phyloP scores from a whole-genome alignment of 2,329 filamentous ascomycete species.

The Pyrenophora teres region DNA sequence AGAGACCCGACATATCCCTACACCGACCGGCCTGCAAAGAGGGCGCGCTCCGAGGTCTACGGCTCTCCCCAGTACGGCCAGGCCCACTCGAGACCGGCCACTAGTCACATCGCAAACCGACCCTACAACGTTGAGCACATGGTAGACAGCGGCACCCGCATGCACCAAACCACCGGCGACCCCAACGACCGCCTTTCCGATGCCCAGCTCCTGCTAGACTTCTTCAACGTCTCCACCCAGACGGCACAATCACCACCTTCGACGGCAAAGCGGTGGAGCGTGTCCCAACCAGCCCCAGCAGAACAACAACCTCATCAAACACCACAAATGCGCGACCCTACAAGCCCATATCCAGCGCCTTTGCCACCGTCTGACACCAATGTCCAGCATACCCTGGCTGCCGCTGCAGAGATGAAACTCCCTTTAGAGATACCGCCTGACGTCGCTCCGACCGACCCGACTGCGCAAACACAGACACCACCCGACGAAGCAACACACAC shows the following conservation, averaged over 20 bases:
- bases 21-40: conserved; percentile 61
- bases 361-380: conserved; percentile 11
- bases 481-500: conserved; percentile 40
- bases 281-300: conserved; percentile 24
- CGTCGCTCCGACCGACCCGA: conserved; percentile 13
- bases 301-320: conserved; percentile 13
- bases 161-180: conserved; percentile 42
- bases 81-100: conserved; percentile 51
- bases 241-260: conserved; percentile 35
- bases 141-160: conserved; percentile 41
- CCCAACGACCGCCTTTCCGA: conserved; percentile 48
- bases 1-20: conserved; percentile 16
- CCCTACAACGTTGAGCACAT: conserved; percentile 49
- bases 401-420: conserved; percentile 23
- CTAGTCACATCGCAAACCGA: conserved; percentile 52
- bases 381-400: conserved; percentile 16
- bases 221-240: conserved; percentile 42
- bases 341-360: conserved; percentile 16
- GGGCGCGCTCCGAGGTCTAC: conserved; percentile 63
- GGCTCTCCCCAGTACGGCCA: conserved; percentile 48
- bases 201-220: conserved; percentile 53
- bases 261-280: conserved; percentile 36
- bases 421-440: conserved; percentile 14
- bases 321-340: conserved; percentile 13
- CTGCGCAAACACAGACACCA: conserved; percentile 48